Evolutionary conservation across 768 basidiomycete genomes (phyloP).

Genomic region (Auriscalpium vulgare): DNA sequence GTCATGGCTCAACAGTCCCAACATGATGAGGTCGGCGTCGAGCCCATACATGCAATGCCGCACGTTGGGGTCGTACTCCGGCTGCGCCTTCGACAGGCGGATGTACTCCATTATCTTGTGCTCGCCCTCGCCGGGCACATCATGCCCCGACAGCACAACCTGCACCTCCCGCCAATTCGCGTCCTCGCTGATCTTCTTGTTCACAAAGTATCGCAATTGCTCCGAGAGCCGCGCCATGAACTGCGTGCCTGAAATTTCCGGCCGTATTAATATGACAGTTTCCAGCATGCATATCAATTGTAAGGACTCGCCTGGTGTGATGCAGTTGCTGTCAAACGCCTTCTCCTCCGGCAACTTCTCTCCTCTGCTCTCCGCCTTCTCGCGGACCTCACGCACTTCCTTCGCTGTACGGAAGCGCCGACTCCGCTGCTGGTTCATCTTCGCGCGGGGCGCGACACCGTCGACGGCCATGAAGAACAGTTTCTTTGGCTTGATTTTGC

Average conservation of each 20-base stretch:
- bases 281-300: neutral
- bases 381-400: conserved; percentile 80
- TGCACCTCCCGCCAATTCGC: conserved; percentile 89
- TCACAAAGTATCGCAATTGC: conserved; percentile 92
- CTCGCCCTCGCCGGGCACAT: conserved; percentile 98
- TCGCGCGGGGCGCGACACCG: conserved; percentile 93
- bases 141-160: conserved; percentile 93
- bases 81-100: conserved; percentile 87
- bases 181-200: conserved; percentile 97
- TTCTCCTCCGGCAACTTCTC: conserved; percentile 90
- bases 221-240: conserved; percentile 93
- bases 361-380: conserved; percentile 82
- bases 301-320: conserved; percentile 79
- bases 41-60: conserved; percentile 98
- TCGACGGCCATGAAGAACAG: conserved; percentile 99
- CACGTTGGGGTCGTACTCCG: conserved; percentile 91
- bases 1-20: conserved; percentile 93
- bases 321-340: conserved; percentile 97
- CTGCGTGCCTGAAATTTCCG: conserved; percentile 56
- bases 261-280: too few relatives aligned
- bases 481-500: conserved; percentile 96
- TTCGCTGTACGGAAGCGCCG: conserved; percentile 91
- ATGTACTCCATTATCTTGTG: conserved; percentile 99
- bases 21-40: conserved; percentile 97
- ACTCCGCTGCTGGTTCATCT: conserved; percentile 98